Conservation (phyloP, 306 rosid genomes). For the Gynostemma pentaphyllum region DNA sequence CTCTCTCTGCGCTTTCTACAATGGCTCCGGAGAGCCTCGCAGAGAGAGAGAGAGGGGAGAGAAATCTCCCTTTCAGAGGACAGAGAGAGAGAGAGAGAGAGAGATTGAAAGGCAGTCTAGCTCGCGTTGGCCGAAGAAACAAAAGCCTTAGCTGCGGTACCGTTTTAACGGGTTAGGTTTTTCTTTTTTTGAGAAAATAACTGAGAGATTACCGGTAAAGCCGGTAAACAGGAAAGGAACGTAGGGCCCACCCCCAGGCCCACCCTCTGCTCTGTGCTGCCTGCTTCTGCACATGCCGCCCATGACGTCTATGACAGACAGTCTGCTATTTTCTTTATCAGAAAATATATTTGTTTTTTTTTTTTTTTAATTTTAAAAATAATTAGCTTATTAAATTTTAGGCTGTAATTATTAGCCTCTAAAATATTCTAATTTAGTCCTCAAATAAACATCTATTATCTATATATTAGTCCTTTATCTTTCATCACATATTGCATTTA, state of each 20-base stretch:
- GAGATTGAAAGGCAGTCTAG: background rate
- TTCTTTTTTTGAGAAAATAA: background rate
- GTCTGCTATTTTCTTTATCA: background rate
- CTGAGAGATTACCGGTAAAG: background rate
- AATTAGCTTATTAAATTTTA: too few species aligned
- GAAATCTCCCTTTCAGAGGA: background rate
- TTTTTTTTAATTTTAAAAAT: background rate
- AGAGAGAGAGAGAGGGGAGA: constrained; percentile 20
- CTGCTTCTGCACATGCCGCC: background rate
- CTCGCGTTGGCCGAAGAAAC: background rate
- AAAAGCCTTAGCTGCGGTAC: too few species aligned
- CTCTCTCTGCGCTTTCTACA: constrained; percentile 26
- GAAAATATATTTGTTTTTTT: background rate
- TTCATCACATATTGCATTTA: too few species aligned
- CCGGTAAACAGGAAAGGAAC: background rate
- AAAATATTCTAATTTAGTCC: too few species aligned
- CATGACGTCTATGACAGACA: background rate
- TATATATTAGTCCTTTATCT: too few species aligned
- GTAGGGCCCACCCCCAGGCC: background rate
- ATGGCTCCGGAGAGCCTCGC: constrained; percentile 20
- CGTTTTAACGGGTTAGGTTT: background rate
- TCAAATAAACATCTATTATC: too few species aligned
- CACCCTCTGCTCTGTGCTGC: too few species aligned
- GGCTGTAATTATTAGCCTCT: too few species aligned
- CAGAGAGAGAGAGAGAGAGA: background rate